Conservation (phyloP, 768 basidiomycete species). For the Lactarius hatsudake region DNA sequence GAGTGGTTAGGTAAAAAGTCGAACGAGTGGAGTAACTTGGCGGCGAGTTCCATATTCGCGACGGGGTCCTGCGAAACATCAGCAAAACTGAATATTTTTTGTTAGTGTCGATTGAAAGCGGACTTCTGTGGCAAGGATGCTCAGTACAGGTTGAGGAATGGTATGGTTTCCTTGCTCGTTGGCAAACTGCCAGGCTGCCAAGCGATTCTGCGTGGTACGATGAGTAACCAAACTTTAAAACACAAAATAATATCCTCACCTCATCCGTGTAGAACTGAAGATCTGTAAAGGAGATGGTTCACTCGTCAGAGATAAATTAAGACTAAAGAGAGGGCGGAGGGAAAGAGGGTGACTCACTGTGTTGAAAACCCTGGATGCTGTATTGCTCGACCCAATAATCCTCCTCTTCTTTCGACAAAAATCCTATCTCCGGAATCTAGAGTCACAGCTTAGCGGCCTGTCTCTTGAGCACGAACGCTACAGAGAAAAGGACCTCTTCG, state of each 20-base stretch:
- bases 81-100: neutral
- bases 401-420: slow-evolving; percentile 59
- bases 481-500: slow-evolving; percentile 37
- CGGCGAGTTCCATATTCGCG: slow-evolving; percentile 41
- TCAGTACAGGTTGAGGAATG: slow-evolving; percentile 42
- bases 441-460: slow-evolving; percentile 7
- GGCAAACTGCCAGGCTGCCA: slow-evolving; percentile 38
- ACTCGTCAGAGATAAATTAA: neutral
- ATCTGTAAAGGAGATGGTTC: slow-evolving; percentile 38
- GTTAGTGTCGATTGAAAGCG: slow-evolving; percentile 12
- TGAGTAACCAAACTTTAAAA: neutral
- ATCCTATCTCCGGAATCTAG: slow-evolving; percentile 61
- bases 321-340: neutral
- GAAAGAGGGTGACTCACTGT: slow-evolving; percentile 46
- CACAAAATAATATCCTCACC: slow-evolving; percentile 35
- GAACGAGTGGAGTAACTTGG: slow-evolving; percentile 32
- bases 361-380: slow-evolving; percentile 51
- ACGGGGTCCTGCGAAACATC: slow-evolving; percentile 40
- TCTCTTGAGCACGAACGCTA: neutral
- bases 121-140: slow-evolving; percentile 41
- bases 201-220: slow-evolving; percentile 38
- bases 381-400: slow-evolving; percentile 69
- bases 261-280: slow-evolving; percentile 62
- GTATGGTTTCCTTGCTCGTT: slow-evolving; percentile 44
- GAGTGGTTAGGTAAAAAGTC: slow-evolving; percentile 38